Conservation (phyloP, 176 grass and related monocot species). For the Hordeum marinum region DNA sequence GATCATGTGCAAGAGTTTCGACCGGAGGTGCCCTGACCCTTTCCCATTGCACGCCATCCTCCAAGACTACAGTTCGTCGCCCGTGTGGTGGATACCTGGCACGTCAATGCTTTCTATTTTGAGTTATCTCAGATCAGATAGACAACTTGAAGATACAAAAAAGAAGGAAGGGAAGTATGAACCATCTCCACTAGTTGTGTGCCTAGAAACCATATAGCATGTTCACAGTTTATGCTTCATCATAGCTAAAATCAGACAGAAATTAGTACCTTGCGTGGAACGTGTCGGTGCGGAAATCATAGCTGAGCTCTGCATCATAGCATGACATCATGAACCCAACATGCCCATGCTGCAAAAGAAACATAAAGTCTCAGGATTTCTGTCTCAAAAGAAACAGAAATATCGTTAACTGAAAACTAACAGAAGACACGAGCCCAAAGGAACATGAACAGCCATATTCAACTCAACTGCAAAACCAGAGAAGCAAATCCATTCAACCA, state of each 20-base stretch:
- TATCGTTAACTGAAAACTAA: constrained; percentile 2
- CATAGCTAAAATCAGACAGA: background rate
- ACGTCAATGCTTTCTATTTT: background rate
- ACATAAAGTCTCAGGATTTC: background rate
- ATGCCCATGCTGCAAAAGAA: constrained; percentile 92
- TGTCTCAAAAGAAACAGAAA: constrained; percentile 1
- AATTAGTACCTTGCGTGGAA: constrained; percentile 75
- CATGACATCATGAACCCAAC: constrained; percentile 99
- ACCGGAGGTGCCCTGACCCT: constrained; percentile 74
- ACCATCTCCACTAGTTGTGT: background rate
- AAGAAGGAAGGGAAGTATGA: background rate
- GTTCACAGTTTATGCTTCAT: background rate
- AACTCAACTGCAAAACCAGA: background rate
- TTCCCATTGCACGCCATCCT: constrained; percentile 77
- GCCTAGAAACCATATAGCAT: background rate
- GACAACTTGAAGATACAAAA: background rate
- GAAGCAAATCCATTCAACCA: constrained; percentile 13
- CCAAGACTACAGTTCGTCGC: constrained; percentile 50
- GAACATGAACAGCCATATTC: background rate
- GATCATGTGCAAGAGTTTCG: constrained; percentile 58
- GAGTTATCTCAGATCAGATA: background rate
- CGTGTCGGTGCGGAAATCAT: constrained; percentile 54
- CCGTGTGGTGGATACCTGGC: constrained; percentile 89
- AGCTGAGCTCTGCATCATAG: constrained; percentile 94
- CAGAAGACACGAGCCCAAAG: background rate